phyloP scores from a whole-genome alignment of 768 basidiomycete species.

The Ramaria rubella region DNA sequence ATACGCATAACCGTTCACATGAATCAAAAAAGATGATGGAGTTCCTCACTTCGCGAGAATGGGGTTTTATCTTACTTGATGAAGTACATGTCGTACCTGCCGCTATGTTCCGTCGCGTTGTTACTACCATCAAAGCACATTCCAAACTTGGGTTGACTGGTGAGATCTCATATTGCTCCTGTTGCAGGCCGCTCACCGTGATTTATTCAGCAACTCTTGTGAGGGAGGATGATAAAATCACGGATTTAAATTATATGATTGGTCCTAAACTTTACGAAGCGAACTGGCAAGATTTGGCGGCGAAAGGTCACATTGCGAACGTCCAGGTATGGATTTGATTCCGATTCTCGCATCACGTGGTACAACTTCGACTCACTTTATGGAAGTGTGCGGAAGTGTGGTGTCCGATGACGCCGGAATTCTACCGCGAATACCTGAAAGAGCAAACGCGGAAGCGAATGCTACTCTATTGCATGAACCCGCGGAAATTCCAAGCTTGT shows the following conservation, averaged over 20 bases:
- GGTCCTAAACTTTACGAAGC: constrained; percentile 99
- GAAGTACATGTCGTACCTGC: constrained; percentile 99
- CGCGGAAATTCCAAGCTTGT: constrained; percentile 98
- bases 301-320: constrained; percentile 98
- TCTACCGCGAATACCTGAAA: constrained; percentile 94
- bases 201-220: constrained; percentile 80
- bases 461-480: constrained; percentile 99
- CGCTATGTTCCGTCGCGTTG: constrained; percentile 95
- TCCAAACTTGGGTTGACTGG: constrained; percentile 96
- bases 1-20: constrained; percentile 97
- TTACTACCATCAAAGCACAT: constrained; percentile 98
- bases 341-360: not conserved
- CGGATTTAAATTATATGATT: constrained; percentile 98
- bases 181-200: not conserved
- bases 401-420: constrained; percentile 99
- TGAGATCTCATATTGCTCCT: constrained; percentile 28
- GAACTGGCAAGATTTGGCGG: constrained; percentile 99
- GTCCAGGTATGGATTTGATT: constrained; percentile 71
- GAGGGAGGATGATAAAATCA: constrained; percentile 98
- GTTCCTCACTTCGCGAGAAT: constrained; percentile 94
- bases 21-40: constrained; percentile 99
- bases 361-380: not conserved
- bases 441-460: constrained; percentile 91
- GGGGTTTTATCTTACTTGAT: constrained; percentile 96
- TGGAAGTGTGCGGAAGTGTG: constrained; percentile 95